Conservation (phyloP, 2,329 filamentous ascomycete genomes). For the Fusarium pseudoanthophilum region DNA sequence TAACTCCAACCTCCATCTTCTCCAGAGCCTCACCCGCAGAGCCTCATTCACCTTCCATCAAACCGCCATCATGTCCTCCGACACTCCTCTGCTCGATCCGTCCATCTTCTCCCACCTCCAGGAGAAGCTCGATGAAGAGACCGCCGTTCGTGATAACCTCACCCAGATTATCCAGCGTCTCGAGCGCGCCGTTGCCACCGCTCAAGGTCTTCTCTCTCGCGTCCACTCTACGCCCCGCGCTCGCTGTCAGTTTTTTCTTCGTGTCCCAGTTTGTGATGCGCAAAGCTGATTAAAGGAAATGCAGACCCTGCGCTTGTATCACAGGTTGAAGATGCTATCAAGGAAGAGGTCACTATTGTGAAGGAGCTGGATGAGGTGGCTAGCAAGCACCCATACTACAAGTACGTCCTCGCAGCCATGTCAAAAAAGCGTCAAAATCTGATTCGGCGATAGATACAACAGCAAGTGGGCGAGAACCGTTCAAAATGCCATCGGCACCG, state of each 20-base stretch:
- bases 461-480: slow-evolving; percentile 84
- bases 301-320: slow-evolving; percentile 73
- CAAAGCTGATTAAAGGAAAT: neutral
- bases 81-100: slow-evolving; percentile 69
- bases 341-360: slow-evolving; percentile 77
- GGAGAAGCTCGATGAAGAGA: slow-evolving; percentile 88
- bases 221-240: slow-evolving; percentile 86
- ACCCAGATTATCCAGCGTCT: slow-evolving; percentile 83
- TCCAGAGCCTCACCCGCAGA: slow-evolving; percentile 33
- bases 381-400: slow-evolving; percentile 94
- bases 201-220: slow-evolving; percentile 84
- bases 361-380: slow-evolving; percentile 76
- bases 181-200: slow-evolving; percentile 83
- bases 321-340: slow-evolving; percentile 77
- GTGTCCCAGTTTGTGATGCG: neutral
- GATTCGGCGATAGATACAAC: slow-evolving; percentile 70
- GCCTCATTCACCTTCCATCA: slow-evolving; percentile 23
- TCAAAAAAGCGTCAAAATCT: slow-evolving; percentile 1
- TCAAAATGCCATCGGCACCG: slow-evolving; percentile 76
- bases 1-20: slow-evolving; percentile 12
- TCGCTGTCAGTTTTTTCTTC: slow-evolving; percentile 55
- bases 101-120: slow-evolving; percentile 90
- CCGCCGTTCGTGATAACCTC: slow-evolving; percentile 82
- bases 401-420: slow-evolving; percentile 60
- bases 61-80: slow-evolving; percentile 46